A percentile compares a stretch with the other conserved stretches of the same genome.
Conservation (phyloP, 768 basidiomycete species). For the Naganishia vaughanmartiniae region DNA sequence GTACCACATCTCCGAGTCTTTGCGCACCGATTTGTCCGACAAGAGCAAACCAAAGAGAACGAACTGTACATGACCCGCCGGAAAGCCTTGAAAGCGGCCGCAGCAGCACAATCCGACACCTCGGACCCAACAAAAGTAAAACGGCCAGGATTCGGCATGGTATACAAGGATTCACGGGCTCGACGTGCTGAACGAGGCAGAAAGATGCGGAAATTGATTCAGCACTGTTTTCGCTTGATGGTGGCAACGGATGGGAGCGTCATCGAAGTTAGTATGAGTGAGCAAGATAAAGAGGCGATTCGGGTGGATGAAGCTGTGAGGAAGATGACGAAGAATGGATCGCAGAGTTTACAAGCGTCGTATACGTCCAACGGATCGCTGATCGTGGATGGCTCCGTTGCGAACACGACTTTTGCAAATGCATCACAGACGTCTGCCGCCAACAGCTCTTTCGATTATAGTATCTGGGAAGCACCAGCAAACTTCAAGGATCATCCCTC, state of each 20-base stretch:
- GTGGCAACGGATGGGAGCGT: conserved; percentile 23
- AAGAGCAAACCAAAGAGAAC: conserved; percentile 15
- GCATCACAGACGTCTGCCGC: not conserved
- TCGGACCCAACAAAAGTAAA: not conserved
- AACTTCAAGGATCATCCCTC: conserved; percentile 13
- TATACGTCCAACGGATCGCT: conserved; percentile 12
- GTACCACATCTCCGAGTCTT: conserved; percentile 25
- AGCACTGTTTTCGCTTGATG: conserved; percentile 26
- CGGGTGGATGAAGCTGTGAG: not conserved
- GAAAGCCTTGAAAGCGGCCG: conserved; percentile 1
- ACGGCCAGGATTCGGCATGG: not conserved
- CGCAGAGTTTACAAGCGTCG: conserved; percentile 15
- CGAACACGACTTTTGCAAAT: not conserved
- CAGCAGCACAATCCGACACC: not conserved
- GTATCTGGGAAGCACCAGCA: conserved; percentile 17
- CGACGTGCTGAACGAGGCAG: conserved; percentile 17
- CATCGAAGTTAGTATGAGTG: conserved; percentile 25
- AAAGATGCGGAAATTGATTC: conserved; percentile 29
- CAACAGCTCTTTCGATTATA: conserved; percentile 8
- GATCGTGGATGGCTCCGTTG: not conserved
- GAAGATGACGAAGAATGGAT: not conserved
- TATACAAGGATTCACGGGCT: conserved; percentile 10
- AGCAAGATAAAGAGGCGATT: conserved; percentile 10
- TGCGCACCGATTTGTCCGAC: conserved; percentile 23
- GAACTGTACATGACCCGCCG: conserved; percentile 7